A percentile compares a stretch with the other conserved stretches of the same genome.
These are phyloP conservation scores for Bryoglossum gracile DNA, from an alignment of 495 filamentous ascomycete species.

Conservation along the genomic window DNA sequence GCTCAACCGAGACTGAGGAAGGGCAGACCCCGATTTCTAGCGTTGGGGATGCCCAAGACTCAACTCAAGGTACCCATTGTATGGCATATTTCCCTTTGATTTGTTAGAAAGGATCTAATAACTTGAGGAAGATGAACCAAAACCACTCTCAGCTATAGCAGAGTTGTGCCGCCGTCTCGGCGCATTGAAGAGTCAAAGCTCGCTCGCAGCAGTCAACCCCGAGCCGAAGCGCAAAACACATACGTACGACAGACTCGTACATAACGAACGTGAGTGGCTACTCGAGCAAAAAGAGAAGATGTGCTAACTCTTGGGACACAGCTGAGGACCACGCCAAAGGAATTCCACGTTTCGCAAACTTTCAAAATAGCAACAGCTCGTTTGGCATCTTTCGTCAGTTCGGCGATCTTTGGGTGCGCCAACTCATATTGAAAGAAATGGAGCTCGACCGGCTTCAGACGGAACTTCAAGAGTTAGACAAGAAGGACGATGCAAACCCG, in stretches of 20 bases:
- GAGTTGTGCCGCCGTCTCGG: neutral
- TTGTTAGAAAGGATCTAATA: neutral
- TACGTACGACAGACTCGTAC: neutral
- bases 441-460: conserved; percentile 27
- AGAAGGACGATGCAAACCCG: neutral
- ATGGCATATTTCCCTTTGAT: too few relatives aligned
- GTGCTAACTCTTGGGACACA: conserved; percentile 5
- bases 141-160: neutral
- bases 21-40: neutral
- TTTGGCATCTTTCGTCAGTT: conserved; percentile 31
- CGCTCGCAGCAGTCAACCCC: neutral
- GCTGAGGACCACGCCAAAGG: conserved; percentile 30
- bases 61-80: neutral
- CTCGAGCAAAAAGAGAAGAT: neutral
- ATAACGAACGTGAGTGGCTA: conserved; percentile 3
- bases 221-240: neutral
- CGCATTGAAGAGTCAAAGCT: neutral
- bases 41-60: neutral
- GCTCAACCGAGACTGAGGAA: neutral
- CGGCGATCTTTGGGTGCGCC: conserved; percentile 25
- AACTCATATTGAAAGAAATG: conserved; percentile 30
- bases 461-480: conserved; percentile 10
- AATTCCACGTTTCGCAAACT: conserved; percentile 29
- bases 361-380: conserved; percentile 26
- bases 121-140: neutral